Base-by-base conservation (phyloP, 2,329 filamentous ascomycete genomes). In the Aspergillus cejpii region DNA sequence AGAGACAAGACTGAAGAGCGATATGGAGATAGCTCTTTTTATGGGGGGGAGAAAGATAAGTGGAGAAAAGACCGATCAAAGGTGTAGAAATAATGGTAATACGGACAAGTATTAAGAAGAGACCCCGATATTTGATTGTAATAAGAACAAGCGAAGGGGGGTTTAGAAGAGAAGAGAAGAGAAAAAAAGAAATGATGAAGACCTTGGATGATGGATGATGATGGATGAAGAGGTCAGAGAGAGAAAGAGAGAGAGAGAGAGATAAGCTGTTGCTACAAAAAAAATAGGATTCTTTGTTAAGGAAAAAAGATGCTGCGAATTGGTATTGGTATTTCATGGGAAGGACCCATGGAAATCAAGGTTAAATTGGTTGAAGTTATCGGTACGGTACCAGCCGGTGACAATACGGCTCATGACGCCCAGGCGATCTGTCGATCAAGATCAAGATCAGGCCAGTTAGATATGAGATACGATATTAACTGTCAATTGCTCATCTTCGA, bases 301-400 rank as follows among this genome's bases (percentile, higher is more conserved):
- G 46, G 47, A 51, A 52, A 55, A 52, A 55, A 48, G 49, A 50
- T 55, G 52, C 49, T 54, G 49, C 53, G 54, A 50, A 47, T 52
- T 48, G 23, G 23, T 24, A 24, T 24, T 8, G 23, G 23, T 24
- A 24, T 24, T 51, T 45, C 47, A 41, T 31, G 23, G 17, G 41
- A 44, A 37, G 29, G 31, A 41, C 33, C 17, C 15, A 34, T 6
- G 31, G 5, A 11, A 10, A 5, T 34, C 17, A 34, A 34, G 17
- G 14, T 17, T 17, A 12, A 24, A 24, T 8, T 24, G 23, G 4
- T 24, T 4, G 23, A 24, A 24, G 17, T 3, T n/a, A 15, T 4
- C n/a, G 41, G 17, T 28, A 20, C 33, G 6, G 5, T 7, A 14
- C 2, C n/a, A 10, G 6, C 8, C 28, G 5, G 12, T 26, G 28